Evolutionary conservation across 1,284 basidiomycete species (phyloP), one percentile per base, ranked within the genome.

Genomic region (Coriolopsis trogii): DNA sequence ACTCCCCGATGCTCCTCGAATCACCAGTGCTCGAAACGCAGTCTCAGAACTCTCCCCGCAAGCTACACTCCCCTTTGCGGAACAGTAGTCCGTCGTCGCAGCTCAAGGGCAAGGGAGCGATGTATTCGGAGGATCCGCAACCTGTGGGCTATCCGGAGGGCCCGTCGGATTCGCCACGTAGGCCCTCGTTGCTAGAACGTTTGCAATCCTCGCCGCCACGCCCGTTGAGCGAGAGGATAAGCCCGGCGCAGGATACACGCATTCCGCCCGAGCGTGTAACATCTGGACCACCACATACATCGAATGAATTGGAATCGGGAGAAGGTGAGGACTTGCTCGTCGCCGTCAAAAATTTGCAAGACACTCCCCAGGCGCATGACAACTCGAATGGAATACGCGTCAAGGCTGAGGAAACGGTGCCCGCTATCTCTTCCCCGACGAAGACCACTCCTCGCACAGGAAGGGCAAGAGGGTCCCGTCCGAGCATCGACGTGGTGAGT

Each of bases 401-500:
- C 18, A 53, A 58, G 38, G 20, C 38, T 10, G 56, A 55, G 28
- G 56, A 55, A 40, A 34, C 38, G 3, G n/a, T 41, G 3, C 29
- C 44, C 2, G 36, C 23, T 25, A 41, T 55, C 13, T 36, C 47
- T 6, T 45, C 51, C 1, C 53, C 47, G 8, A 47, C 46, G 3
- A 46, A 18, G 31, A 33, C 28, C 10, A 23, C 36, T 10, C 30
- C n/a, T 18, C 3, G n/a, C n/a, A 37, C 20, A 6, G 41, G 48
- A 23, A 53, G 41, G 31, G n/a, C 38, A 20, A 18, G 50, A 33
- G 48, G 53, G 3, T 43, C 46, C 23, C 56, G 56, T 16, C 52
- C 53, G 21, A 58, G 53, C 1, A 58, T 58, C 34, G 41, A 58
- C 34, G 56, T 58, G 42, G 56, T 55, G 26, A 48, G 56, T 46